A percentile compares a stretch with the other conserved stretches of the same genome.
phyloP scores from a whole-genome alignment of 495 filamentous ascomycete species.

The Mytilinidion resinicola region DNA sequence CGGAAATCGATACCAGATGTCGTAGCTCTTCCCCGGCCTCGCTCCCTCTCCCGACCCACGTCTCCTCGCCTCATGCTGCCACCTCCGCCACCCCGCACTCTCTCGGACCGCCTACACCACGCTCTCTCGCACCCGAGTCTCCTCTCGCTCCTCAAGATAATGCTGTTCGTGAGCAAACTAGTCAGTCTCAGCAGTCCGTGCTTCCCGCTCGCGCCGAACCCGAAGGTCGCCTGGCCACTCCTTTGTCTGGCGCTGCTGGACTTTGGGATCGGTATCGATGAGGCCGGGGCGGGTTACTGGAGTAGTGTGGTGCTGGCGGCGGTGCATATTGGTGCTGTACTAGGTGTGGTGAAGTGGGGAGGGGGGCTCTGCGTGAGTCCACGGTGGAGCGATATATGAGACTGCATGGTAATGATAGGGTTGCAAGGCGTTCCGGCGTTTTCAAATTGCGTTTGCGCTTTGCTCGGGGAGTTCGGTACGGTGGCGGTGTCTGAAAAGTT shows the following conservation, averaged over 20 bases:
- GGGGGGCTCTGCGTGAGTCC: too few relatives aligned
- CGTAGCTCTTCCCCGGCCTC: slow-evolving; percentile 5
- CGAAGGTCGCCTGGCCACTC: slow-evolving; percentile 56
- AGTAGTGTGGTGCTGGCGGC: too few relatives aligned
- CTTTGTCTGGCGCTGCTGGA: slow-evolving; percentile 54
- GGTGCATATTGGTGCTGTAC: too few relatives aligned
- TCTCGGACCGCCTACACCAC: slow-evolving; percentile 34
- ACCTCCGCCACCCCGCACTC: slow-evolving; percentile 20
- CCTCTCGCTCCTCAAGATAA: slow-evolving; percentile 19
- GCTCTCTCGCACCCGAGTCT: slow-evolving; percentile 35
- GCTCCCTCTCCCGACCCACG: slow-evolving; percentile 12
- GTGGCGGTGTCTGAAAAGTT: too few relatives aligned
- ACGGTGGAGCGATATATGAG: too few relatives aligned
- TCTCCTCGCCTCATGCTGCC: slow-evolving; percentile 31
- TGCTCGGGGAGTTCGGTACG: too few relatives aligned
- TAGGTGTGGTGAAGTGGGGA: too few relatives aligned
- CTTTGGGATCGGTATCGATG: background rate
- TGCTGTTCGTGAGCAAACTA: slow-evolving; percentile 43
- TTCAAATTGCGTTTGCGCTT: too few relatives aligned
- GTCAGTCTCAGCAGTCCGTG: slow-evolving; percentile 52
- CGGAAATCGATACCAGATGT: slow-evolving; percentile 21
- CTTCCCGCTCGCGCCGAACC: slow-evolving; percentile 52
- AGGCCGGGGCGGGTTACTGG: too few relatives aligned
- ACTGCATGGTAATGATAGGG: too few relatives aligned
- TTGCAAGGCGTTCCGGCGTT: too few relatives aligned